Base-by-base conservation (phyloP, 2,329 filamentous ascomycete species). In the Penicillium fuscoglaucum region DNA sequence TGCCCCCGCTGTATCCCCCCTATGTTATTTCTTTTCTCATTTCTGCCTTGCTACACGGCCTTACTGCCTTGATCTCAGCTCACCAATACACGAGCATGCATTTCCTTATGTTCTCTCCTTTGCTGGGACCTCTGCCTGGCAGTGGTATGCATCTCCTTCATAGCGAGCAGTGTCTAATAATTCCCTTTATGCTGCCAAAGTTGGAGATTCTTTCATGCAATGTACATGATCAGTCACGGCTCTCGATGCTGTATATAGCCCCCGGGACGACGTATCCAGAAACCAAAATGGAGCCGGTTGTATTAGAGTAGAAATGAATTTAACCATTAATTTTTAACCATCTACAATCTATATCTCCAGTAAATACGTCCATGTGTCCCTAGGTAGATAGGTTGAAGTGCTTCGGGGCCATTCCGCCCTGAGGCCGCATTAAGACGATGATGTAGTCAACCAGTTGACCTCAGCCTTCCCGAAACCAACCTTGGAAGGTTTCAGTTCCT, bases 191-290 rank as follows among this genome's bases (percentile, higher is more conserved):
- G 19, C 57, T 59, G 58, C 45, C 29, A 26, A 57, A 29, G 49
- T 58, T 50, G 60, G 59, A 61, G 66, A 67, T 61, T 62, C 60
- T 58, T 48, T 39, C 48, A 47, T 65, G 59, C 64, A 65, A 70
- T 72, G 68, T 70, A 72, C 66, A 70, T 69, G 69, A 64, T 57
- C 51, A 55, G 55, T 55, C 65, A 64, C 59, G 64, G 64, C 68
- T 61, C 57, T 59, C 52, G 57, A 60, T 66, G 66, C 67, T 72
- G 68, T 72, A 72, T 60, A 71, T 72, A 72, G 63, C 56, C 56
- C 53, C 52, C 39, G 56, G 58, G 59, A 67, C 68, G 54, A 66
- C 55, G 61, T 61, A 63, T 62, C 61, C 57, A 58, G 56, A 64
- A 65, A 65, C 60, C 61, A 66, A 64, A 60, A 52, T 53, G 63